Percentiles rank a stretch among this genome's conserved stretches.
Evolutionary conservation across 345 rosid species (phyloP).

Genomic region (Euphorbia tirucalli): DNA sequence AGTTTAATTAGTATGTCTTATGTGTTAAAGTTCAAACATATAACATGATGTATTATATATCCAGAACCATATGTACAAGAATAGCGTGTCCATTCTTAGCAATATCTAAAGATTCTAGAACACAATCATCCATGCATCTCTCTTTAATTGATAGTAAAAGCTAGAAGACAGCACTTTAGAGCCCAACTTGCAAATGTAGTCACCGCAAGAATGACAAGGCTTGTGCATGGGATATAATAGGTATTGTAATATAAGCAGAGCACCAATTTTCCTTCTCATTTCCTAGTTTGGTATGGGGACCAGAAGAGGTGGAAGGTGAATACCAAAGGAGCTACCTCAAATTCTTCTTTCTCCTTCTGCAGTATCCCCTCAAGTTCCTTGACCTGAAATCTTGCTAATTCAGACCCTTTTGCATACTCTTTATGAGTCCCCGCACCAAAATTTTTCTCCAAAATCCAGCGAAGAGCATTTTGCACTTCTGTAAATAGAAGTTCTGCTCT

Average conservation of each 20-base stretch:
- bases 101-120: neutral
- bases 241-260: neutral
- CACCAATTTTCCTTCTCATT: neutral
- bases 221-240: neutral
- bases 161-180: neutral
- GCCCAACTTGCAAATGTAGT: neutral
- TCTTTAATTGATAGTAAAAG: neutral
- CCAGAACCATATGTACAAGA: neutral
- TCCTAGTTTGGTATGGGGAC: neutral
- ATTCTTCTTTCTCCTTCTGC: conserved; percentile 28
- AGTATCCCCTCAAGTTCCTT: conserved; percentile 16
- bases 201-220: neutral
- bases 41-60: neutral
- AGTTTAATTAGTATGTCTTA: neutral
- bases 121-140: conserved; percentile 1
- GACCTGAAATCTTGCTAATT: conserved; percentile 9
- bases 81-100: neutral
- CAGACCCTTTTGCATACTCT: neutral
- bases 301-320: neutral
- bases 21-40: neutral
- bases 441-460: conserved; percentile 13
- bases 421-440: conserved; percentile 10
- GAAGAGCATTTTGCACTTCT: conserved; percentile 16
- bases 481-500: conserved; percentile 21
- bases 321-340: conserved; percentile 29